Evolutionary conservation across 495 filamentous ascomycete genomes (phyloP).

Genomic region (Penicillium bovifimosum): DNA sequence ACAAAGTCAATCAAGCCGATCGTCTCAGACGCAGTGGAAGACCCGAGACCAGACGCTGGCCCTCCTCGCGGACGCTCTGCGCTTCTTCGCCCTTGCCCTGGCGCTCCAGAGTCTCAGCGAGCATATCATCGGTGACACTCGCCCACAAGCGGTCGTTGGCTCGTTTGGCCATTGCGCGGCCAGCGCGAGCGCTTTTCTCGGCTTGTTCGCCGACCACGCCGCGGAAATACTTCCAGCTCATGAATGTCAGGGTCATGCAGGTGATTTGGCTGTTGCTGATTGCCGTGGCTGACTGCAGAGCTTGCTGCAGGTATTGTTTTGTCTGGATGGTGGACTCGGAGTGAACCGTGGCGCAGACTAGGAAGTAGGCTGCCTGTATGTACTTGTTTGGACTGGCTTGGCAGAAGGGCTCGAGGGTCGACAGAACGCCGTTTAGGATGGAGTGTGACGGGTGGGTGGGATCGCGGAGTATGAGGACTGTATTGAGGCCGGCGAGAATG

Average conservation of each 20-base stretch:
- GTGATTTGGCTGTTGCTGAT: conserved; percentile 65
- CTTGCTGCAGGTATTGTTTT: conserved; percentile 69
- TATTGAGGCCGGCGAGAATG: conserved; percentile 75
- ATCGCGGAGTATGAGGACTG: conserved; percentile 73
- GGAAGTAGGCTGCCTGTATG: conserved; percentile 69
- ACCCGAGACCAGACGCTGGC: conserved; percentile 37
- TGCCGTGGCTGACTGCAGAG: conserved; percentile 51
- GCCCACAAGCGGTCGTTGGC: conserved; percentile 77
- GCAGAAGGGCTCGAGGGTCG: conserved; percentile 62
- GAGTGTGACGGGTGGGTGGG: conserved; percentile 46
- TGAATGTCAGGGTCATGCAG: conserved; percentile 75
- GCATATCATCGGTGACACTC: conserved; percentile 75
- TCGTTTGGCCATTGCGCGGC: conserved; percentile 65
- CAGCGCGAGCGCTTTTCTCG: conserved; percentile 77
- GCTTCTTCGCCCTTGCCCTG: conserved; percentile 66
- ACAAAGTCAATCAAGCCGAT: conserved; percentile 13
- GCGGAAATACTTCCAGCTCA: conserved; percentile 80
- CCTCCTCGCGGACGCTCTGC: conserved; percentile 37
- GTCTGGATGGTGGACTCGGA: conserved; percentile 60
- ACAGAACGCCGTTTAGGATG: conserved; percentile 48
- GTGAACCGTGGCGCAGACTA: conserved; percentile 65
- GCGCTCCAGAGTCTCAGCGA: conserved; percentile 66
- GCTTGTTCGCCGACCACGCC: conserved; percentile 85
- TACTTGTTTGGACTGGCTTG: conserved; percentile 61
- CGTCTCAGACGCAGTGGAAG: conserved; percentile 42